Evolutionary conservation across 179 eudicot species (phyloP), one percentile per base, ranked within the genome.

Genomic region (Silene vulgaris): DNA sequence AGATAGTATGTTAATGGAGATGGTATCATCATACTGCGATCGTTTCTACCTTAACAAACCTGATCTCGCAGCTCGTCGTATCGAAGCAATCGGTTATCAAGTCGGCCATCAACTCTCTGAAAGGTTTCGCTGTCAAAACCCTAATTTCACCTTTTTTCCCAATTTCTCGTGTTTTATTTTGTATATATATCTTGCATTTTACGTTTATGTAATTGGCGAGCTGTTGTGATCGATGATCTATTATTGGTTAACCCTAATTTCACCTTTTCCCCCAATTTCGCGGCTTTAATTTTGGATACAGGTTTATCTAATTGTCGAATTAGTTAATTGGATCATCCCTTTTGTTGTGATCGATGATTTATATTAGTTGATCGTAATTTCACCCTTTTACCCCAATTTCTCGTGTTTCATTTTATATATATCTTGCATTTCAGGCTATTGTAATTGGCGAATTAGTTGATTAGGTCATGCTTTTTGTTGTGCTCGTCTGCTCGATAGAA

Each of bases 51-150:
- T 89, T 71, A 78, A 80, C 84, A 95, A 95, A 81, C 99, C 99
- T 3, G 99, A 95, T 17, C 91, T 95, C 74, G 99, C 99, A 17
- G 99, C 99, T 66, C 96, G 93, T 19, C 83, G 97, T 40, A 95
- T 95, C 83, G 99, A 95, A 71, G 88, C 97, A 73, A 90, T 95
- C 67, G 99, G 99, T 65, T 95, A 78, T 59, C 99, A 95, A 80
- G 97, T 95, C 79, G 99, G 99, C 70, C 99, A 90, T 75, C 97
- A 92, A 77, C 93, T 95, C 76, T 86, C 91, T 32, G 99, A 95
- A 71, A 87, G 99, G 99, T 95, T 66, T 5, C 4, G 4, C 37
- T 59, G n/a, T 16, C 11, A 6, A 8, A 71, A 65, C 79, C 82
- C 79, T 76, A 57, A 21, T 74, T 69, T 67, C 17, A 30, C 0